These are phyloP conservation scores for Globisporangium nodosum DNA, from an alignment of 352 stramenopile genomes.

Conservation along the genomic window DNA sequence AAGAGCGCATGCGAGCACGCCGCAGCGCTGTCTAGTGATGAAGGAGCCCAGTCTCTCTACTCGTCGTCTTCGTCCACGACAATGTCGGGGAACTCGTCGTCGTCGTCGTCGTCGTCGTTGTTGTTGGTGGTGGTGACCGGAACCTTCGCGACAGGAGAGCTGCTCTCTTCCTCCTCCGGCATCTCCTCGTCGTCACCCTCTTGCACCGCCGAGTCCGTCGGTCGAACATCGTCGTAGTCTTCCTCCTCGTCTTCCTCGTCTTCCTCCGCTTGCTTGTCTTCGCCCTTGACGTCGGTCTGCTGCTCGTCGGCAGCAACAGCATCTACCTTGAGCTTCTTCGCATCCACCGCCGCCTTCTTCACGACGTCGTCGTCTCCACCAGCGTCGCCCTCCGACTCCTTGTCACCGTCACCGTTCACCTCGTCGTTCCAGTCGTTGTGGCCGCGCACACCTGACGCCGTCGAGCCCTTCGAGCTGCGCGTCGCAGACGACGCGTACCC, in stretches of 20 bases:
- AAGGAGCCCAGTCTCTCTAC: conserved; percentile 11
- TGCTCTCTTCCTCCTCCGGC: neutral
- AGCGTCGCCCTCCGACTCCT: conserved; percentile 25
- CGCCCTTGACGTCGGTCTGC: conserved; percentile 4
- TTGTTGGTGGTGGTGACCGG: neutral
- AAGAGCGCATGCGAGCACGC: neutral
- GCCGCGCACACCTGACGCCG: conserved; percentile 20
- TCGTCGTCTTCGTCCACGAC: conserved; percentile 61
- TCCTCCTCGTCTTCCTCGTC: conserved; percentile 17
- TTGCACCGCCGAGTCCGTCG: neutral
- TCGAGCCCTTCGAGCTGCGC: neutral
- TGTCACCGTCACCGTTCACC: conserved; percentile 8
- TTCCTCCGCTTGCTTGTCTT: conserved; percentile 37
- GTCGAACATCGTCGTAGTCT: conserved; percentile 12
- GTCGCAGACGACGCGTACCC: conserved; percentile 1
- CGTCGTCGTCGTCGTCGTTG: conserved; percentile 35
- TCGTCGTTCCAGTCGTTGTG: conserved; percentile 34
- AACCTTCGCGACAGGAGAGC: neutral
- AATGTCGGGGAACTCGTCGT: conserved; percentile 83
- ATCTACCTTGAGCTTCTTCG: conserved; percentile 20
- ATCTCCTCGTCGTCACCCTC: neutral
- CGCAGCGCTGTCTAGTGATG: neutral
- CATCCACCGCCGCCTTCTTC: conserved; percentile 9
- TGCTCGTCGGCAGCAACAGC: conserved; percentile 17
- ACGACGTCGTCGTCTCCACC: conserved; percentile 11